phyloP scores from a whole-genome alignment of 176 grass and related monocot genomes.

The Avena sativa region DNA sequence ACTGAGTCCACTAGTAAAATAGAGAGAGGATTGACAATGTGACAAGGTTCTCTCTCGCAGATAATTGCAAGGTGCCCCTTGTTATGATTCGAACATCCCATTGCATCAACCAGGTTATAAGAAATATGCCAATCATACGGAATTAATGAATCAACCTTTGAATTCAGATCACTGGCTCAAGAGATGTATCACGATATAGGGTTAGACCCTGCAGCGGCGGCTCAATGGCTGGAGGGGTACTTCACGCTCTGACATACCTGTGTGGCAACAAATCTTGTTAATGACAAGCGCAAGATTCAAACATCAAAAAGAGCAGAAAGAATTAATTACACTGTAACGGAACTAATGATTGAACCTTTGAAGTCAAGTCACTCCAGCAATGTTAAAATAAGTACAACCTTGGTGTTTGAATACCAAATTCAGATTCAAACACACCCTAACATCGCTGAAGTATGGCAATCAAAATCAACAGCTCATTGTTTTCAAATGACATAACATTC shows the following conservation, averaged over 20 bases:
- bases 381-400: too few species aligned
- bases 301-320: too few species aligned
- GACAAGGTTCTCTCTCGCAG: conserved; percentile 15
- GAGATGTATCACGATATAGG: not conserved
- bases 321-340: too few species aligned
- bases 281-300: too few species aligned
- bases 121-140: not conserved
- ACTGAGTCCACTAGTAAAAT: conserved; percentile 24
- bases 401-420: not conserved
- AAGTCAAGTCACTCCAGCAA: too few species aligned
- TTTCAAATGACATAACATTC: not conserved
- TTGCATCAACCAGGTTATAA: conserved; percentile 1
- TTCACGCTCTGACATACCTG: too few species aligned
- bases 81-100: not conserved
- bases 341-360: too few species aligned
- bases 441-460: not conserved
- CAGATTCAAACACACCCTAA: not conserved
- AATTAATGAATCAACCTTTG: not conserved
- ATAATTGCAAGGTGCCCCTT: conserved; percentile 26
- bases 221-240: not conserved
- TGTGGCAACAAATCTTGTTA: too few species aligned
- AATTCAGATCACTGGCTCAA: too few species aligned
- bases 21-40: conserved; percentile 11
- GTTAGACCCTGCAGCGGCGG: not conserved
- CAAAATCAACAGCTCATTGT: not conserved